Evolutionary conservation across 768 basidiomycete species (phyloP), one percentile per base, ranked within the genome.

Genomic region (Paxillus rubicundulus): DNA sequence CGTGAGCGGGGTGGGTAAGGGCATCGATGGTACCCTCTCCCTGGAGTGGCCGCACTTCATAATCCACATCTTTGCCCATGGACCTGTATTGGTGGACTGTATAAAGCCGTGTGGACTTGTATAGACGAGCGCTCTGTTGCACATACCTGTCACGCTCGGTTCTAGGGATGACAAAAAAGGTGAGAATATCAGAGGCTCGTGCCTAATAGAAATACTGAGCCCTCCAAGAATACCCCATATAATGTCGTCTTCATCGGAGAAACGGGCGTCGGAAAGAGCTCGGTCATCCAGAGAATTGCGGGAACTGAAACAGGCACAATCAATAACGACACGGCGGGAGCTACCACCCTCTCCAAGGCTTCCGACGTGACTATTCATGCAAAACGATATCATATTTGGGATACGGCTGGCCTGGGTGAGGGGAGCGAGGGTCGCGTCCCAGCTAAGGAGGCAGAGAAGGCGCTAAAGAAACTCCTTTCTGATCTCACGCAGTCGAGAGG

Each of bases 401-500:
- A 64, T 18, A 64, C 63, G 10, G 53, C 65, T 27, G 63, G 65
- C 18, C 52, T 72, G 17, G 56, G 62, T 21, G 64, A 65, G 30
- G 61, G 58, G 2, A 45, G 50, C 9, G 20, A 59, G 4, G 69
- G 60, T 17, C 56, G 45, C 2, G 63, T 63, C 10, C 56, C 65
- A 18, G 53, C 65, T 2, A 56, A 61, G 43, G 55, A 55, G 28
- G 71, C 61, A 21, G 55, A 70, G 34, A 49, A 47, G 13, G 53
- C 70, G 44, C 58, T 78, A 44, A 60, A 62, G 21, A 52, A 45
- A 4, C 62, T 74, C 27, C 49, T 67, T 9, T 65, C 24, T 30
- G 51, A 58, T 36, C 49, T 64, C 13, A 16, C 42, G 43, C 49
- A 48, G 28, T 10, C 49, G 10, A 44, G 6, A 37, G 46, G 65